These are phyloP conservation scores for Termitomyces sp. DNA, from an alignment of 768 basidiomycete genomes.

Conservation along the genomic window DNA sequence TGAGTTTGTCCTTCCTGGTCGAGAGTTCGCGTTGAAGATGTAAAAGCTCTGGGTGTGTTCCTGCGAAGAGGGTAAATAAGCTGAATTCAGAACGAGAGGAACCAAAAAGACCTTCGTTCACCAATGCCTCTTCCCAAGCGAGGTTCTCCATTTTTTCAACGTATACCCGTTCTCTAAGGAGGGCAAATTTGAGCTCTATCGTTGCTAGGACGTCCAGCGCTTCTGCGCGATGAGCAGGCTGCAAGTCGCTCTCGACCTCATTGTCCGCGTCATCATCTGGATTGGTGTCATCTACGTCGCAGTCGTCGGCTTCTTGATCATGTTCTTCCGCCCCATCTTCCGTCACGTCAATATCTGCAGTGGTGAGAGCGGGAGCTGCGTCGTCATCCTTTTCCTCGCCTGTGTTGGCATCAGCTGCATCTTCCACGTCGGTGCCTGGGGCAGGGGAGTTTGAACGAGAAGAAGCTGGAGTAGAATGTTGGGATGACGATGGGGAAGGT, in stretches of 20 bases:
- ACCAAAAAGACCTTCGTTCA: constrained; percentile 61
- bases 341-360: constrained; percentile 15
- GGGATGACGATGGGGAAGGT: constrained; percentile 31
- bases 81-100: constrained; percentile 1
- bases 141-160: constrained; percentile 92
- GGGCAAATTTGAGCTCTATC: constrained; percentile 92
- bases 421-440: constrained; percentile 12
- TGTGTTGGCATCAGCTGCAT: constrained; percentile 12
- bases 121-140: constrained; percentile 81
- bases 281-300: constrained; percentile 27
- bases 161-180: constrained; percentile 81
- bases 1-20: constrained; percentile 72
- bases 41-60: constrained; percentile 80
- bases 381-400: constrained; percentile 6
- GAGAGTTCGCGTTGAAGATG: constrained; percentile 78
- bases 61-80: constrained; percentile 30
- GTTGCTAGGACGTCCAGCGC: constrained; percentile 83
- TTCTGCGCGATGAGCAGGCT: constrained; percentile 79
- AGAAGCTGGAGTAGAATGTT: constrained; percentile 28
- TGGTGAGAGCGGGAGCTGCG: constrained; percentile 4
- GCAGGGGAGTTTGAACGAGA: constrained; percentile 40
- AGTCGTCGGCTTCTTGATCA: constrained; percentile 27
- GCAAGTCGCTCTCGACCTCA: constrained; percentile 62
- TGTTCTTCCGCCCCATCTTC: constrained; percentile 24
- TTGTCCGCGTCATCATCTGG: constrained; percentile 39